Base-by-base conservation (phyloP, 2,329 filamentous ascomycete species). In the Apiospora pterosperma region DNA sequence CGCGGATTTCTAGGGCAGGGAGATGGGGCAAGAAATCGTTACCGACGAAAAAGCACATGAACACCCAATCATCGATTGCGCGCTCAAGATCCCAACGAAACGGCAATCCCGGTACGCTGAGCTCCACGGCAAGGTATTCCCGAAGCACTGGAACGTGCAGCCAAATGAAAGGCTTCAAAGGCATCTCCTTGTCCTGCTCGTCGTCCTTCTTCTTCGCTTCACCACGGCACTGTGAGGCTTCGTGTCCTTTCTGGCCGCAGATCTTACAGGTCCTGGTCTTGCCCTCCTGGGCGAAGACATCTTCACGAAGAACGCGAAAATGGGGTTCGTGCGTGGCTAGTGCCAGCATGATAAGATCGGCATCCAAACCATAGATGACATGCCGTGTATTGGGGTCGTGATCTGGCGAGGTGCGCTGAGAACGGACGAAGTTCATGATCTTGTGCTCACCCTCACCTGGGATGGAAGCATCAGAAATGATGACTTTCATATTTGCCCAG, bases 401-500 rank as follows among this genome's bases (percentile, higher is more conserved):
- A 69, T 96, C 90, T 5, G 94, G 90, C 62, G 92, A 96, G 61
- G 91, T 88, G 73, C 96, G 89, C 78, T 99, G 96, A 41, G 95
- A 97, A 73, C 96, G 90, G 69, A 99, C 88, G 76, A 98, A 99
- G 71, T 96, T 90, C 96, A 99, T 99, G 75, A 99, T 98, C 79
- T 99, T 99, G 79, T 99, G 96, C 81, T 99, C 96, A 76, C 96
- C 96, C 80, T 99, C 96, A 75, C 96, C 96, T 63, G 96, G 96
- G 42, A 99, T 94, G 44, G 95, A 97, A 63, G 96, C 95, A 82
- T 99, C 96, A 10, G 96, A 99, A 70, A 99, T 98, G 78, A 99
- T 96, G 77, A 99, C 87, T 84, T 99, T 99, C 77, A 97, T 84
- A 76, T 93, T 93, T 67, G 92, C 92, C 96, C 96, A 99, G 61